Evolutionary conservation across 805 yeast species (phyloP).

Genomic region (Jamesozyma spencerorum): DNA sequence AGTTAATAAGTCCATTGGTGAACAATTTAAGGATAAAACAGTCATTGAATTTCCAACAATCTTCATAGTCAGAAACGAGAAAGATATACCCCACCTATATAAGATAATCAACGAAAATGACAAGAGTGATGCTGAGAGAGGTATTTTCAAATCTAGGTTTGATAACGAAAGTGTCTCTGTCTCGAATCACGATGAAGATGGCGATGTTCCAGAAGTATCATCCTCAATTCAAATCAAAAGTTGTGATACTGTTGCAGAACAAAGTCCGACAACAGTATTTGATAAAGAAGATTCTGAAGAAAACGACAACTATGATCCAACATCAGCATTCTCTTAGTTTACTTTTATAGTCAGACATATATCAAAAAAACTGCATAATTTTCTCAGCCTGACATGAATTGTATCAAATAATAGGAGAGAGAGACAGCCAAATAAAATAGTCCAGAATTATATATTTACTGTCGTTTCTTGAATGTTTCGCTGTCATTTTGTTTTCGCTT

Average conservation of each 20-base stretch:
- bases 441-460: too few relatives aligned
- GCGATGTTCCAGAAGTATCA: constrained; percentile 5
- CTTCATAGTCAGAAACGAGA: constrained; percentile 31
- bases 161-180: too few relatives aligned
- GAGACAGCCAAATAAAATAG: too few relatives aligned
- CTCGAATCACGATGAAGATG: background rate
- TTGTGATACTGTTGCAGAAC: too few relatives aligned
- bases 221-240: background rate
- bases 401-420: background rate
- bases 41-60: constrained; percentile 77
- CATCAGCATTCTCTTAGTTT: constrained; percentile 1
- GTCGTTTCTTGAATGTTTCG: too few relatives aligned
- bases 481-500: too few relatives aligned
- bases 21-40: constrained; percentile 43
- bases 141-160: background rate
- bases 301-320: constrained; percentile 8
- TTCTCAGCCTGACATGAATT: background rate
- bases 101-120: constrained; percentile 19
- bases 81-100: constrained; percentile 22
- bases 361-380: too few relatives aligned
- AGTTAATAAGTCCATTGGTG: constrained; percentile 33
- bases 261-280: too few relatives aligned
- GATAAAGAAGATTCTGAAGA: constrained; percentile 1
- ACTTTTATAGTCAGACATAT: background rate
- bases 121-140: constrained; percentile 2